Evolutionary conservation across 2,329 filamentous ascomycete genomes (phyloP), one percentile per base, ranked within the genome.

Genomic region (Neospermospora avenae): DNA sequence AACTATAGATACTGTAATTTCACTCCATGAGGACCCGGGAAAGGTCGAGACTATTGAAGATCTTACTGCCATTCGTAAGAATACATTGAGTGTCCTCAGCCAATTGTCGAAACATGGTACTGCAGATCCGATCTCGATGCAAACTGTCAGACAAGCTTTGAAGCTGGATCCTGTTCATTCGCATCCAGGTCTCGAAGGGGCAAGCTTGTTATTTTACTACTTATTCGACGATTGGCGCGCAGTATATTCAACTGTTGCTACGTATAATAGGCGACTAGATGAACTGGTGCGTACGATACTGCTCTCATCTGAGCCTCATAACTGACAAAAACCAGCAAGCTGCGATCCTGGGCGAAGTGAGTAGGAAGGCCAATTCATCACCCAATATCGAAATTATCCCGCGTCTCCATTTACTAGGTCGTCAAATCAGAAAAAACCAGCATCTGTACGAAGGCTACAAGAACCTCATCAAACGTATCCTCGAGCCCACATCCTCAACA

Each of bases 221-320:
- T 74, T 88, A 0, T 88, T 88, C 67, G 85, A 88, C 67, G 85
- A 87, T 68, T 87, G 85, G 76, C 78, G 79, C 37, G 82, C 83
- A 3, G 84, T 82, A 0, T 83, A 82, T 55, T 79, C 79, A 25
- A 77, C 84, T 4, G 75, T 87, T 13, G 80, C 78, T 10, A 69
- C 64, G 1, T 77, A 77, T 67, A 79, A 67, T 68, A 72, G 61
- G 69, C 82, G 69, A 59, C 71, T 88, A 6, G 75, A 80, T 48
- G 71, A 76, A 16, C 73, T 85, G 61, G 81, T 83, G 70, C 64
- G 76, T 68, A 20, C 37, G 39, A 11, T 25, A 4, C 34, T 14
- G 18, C 35, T 42, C 11, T 35, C 39, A 14, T 14, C 13, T 16
- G 39, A 10, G 34, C 59, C 8, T 4, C 25, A 7, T 8, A 18